Percentiles rank a stretch among this genome's conserved stretches.
phyloP scores from a whole-genome alignment of 176 grass and related monocot species.

The Rhynchospora breviuscula region DNA sequence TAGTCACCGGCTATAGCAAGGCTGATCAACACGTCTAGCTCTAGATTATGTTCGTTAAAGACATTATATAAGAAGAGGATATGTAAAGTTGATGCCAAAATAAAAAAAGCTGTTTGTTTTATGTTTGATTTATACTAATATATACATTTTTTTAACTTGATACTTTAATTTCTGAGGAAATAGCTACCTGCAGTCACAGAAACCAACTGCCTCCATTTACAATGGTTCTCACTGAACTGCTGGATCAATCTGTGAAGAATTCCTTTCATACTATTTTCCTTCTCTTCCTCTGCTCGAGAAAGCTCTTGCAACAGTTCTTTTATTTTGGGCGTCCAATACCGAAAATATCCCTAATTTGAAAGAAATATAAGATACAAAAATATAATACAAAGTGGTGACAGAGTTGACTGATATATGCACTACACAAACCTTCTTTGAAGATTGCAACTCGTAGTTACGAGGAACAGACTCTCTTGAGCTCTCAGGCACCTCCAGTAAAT shows the following conservation, averaged over 20 bases:
- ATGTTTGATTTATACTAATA: not conserved
- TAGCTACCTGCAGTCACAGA: conserved; percentile 69
- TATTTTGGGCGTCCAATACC: conserved; percentile 91
- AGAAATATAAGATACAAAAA: conserved; percentile 17
- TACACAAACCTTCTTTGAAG: conserved; percentile 67
- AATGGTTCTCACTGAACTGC: conserved; percentile 69
- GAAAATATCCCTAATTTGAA: conserved; percentile 49
- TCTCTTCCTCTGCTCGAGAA: conserved; percentile 75
- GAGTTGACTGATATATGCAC: not conserved
- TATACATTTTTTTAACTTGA: not conserved
- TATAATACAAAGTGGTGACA: not conserved
- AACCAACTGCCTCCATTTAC: conserved; percentile 79
- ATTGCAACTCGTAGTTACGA: conserved; percentile 71
- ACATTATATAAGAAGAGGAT: conserved; percentile 10
- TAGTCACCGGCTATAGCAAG: conserved; percentile 78
- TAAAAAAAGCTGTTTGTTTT: not conserved
- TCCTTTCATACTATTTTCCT: conserved; percentile 79
- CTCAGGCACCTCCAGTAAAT: conserved; percentile 83
- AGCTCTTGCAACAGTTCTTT: conserved; percentile 68
- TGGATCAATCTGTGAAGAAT: conserved; percentile 85
- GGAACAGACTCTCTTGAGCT: conserved; percentile 58
- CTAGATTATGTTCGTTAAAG: conserved; percentile 34
- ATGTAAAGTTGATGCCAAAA: not conserved
- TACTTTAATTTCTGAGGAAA: not conserved
- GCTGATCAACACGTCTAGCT: conserved; percentile 87